Conservation (phyloP, 108 stramenopile species). For the Schizochytrium sp. region DNA sequence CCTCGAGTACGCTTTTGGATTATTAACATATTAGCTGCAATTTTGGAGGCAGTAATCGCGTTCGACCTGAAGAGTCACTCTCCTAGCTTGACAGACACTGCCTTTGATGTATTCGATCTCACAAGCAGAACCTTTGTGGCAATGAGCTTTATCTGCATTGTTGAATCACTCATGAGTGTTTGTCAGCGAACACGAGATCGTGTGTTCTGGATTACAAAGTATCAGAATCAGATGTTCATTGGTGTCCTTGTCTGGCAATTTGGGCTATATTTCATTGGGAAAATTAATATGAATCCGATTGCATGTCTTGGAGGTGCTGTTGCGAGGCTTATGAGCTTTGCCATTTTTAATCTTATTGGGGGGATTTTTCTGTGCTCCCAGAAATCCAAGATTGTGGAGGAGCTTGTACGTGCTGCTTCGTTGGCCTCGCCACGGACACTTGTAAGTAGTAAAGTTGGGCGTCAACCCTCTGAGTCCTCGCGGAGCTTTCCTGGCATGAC, state of each 20-base stretch:
- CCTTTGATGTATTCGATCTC: not conserved
- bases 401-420: not conserved
- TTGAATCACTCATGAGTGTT: no score
- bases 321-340: not conserved
- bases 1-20: slow-evolving; percentile 9
- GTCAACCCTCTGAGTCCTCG: not conserved
- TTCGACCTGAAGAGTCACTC: not conserved
- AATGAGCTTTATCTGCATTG: no score
- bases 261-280: no score
- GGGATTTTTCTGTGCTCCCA: not conserved
- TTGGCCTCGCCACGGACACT: not conserved
- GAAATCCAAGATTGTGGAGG: not conserved
- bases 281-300: not conserved
- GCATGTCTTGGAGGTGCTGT: not conserved
- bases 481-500: not conserved
- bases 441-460: not conserved
- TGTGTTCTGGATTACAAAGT: no score
- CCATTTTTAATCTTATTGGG: not conserved
- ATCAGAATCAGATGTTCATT: no score
- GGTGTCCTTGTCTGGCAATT: no score
- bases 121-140: not conserved
- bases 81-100: not conserved
- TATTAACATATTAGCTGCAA: not conserved
- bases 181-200: no score
- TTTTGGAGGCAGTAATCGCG: not conserved